Percentiles rank a stretch among this genome's conserved stretches.
phyloP scores from a whole-genome alignment of 2,329 filamentous ascomycete genomes.

The Magnaporthiopsis poae region DNA sequence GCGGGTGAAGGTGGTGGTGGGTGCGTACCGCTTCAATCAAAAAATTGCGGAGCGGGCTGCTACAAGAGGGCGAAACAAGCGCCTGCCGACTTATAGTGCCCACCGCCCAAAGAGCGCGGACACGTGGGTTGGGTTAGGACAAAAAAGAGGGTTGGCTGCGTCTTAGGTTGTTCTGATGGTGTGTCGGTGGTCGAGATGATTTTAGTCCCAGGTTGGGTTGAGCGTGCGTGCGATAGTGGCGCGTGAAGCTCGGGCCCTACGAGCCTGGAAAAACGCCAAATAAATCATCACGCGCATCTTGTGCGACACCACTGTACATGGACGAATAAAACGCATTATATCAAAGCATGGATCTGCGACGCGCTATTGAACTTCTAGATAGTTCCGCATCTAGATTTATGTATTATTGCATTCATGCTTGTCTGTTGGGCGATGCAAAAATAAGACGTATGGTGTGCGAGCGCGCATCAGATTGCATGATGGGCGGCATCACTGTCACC shows the following conservation, averaged over 20 bases:
- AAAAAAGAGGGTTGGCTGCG: not conserved
- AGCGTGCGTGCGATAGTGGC: not conserved
- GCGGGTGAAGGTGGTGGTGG: too few species aligned
- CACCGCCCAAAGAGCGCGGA: not conserved
- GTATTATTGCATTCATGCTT: not conserved
- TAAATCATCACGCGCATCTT: too few species aligned
- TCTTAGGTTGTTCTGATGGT: not conserved
- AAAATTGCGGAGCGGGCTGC: not conserved
- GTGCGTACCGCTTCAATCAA: not conserved
- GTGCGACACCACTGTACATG: too few species aligned
- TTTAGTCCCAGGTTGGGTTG: too few species aligned
- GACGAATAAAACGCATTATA: too few species aligned
- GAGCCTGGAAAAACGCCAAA: too few species aligned
- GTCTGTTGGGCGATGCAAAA: not conserved
- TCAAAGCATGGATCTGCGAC: too few species aligned
- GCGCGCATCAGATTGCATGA: not conserved
- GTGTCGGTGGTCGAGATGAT: not conserved
- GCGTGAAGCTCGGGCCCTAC: conserved; percentile 4
- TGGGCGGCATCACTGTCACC: too few species aligned
- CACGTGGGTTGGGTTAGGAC: not conserved
- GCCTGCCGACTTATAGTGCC: not conserved
- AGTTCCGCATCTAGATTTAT: too few species aligned
- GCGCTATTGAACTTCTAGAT: too few species aligned
- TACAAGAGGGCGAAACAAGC: not conserved
- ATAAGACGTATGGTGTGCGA: not conserved